Conservation (phyloP, 139 green algal species). For the Nannochloris sp. region DNA sequence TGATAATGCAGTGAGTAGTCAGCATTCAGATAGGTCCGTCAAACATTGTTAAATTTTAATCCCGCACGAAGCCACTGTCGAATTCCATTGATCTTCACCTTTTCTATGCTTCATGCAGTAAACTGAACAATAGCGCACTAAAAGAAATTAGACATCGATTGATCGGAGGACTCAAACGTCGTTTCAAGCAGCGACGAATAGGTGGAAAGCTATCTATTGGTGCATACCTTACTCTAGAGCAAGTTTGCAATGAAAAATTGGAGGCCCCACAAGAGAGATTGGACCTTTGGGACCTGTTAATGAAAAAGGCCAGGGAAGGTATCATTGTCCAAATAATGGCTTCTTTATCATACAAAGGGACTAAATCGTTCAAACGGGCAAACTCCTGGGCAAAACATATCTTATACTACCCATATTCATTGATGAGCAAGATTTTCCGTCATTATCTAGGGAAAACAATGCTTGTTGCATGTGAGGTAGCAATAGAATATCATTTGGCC, state of each 20-base stretch:
- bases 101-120: too few species aligned
- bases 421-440: constrained; percentile 25
- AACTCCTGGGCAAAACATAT: neutral
- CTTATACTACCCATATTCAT: constrained; percentile 16
- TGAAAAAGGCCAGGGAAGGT: too few species aligned
- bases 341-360: too few species aligned
- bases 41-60: too few species aligned
- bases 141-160: constrained; percentile 37
- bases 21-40: too few species aligned
- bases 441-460: constrained; percentile 33
- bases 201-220: constrained; percentile 46
- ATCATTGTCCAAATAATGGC: too few species aligned
- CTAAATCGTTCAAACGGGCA: too few species aligned
- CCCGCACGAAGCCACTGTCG: too few species aligned
- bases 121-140: constrained; percentile 9
- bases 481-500: constrained; percentile 67
- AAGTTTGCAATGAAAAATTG: constrained; percentile 46
- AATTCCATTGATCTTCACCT: too few species aligned
- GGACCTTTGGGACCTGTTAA: constrained; percentile 14
- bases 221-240: constrained; percentile 62
- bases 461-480: constrained; percentile 63
- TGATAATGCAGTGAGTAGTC: too few species aligned
- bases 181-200: constrained; percentile 46
- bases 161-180: constrained; percentile 62
- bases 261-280: constrained; percentile 30